Evolutionary conservation across 208 protist species (phyloP), one percentile per base, ranked within the genome.

Genomic region (Acanthamoeba castellanii): DNA sequence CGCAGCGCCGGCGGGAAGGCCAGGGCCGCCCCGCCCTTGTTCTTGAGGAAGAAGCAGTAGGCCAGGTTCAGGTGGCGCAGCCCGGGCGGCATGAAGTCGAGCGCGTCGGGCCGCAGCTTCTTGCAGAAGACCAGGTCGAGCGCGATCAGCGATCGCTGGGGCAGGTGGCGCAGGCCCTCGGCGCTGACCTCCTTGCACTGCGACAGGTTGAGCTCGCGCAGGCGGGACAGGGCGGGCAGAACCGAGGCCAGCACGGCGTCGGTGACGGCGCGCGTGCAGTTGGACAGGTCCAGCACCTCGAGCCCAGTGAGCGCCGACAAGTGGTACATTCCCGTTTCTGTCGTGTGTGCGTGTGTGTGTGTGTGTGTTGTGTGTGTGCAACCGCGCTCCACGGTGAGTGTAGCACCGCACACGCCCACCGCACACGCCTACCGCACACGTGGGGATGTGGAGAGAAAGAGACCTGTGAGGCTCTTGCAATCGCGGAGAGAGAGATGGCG

Each of bases 11-110:
- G 66, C 66, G 66, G 66, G 66, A 72, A 72, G 66, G 27, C 7
- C 8, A 72, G 66, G 27, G 66, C 14, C 66, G 27, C 66, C 8
- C 27, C 66, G 66, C 66, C 66, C 66, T 30, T 20, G 66, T 72
- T 72, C 66, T 72, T 72, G 66, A 72, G 27, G 30, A 72, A 72
- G 30, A 72, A 72, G 66, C 66, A 72, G 66, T 72, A 72, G 66
- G 66, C 66, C 66, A 72, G 66, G 30, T 30, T 72, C 27, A 72
- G 66, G 66, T 30, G 27, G 9, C 27, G 66, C 66, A 72, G 30
- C 66, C 20, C 27, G 66, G 66, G 66, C 66, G 66, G 66, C 66
- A 72, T 13, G 66, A 37, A 30, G 8, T 72, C 66, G 66, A 72
- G 66, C 66, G 27, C 27, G 2, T 0, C 9, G 66, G 14, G 22